Evolutionary conservation across 2,329 filamentous ascomycete genomes (phyloP).

Genomic region (Dothistroma septosporum): DNA sequence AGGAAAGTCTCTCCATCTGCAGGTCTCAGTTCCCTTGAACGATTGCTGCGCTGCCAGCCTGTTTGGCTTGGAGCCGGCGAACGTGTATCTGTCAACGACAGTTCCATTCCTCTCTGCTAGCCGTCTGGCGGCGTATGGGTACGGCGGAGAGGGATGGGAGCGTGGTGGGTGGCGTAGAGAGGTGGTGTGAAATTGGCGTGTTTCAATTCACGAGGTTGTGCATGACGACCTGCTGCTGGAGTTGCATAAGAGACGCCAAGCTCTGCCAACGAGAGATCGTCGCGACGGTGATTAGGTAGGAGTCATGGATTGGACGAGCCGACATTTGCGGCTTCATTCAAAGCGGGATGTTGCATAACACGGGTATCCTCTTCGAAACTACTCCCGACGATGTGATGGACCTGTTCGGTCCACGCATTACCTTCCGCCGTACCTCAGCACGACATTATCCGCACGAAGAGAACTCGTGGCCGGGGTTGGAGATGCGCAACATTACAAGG

Average conservation of each 20-base stretch:
- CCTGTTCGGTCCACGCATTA: neutral
- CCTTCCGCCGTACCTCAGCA: neutral
- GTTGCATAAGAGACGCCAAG: neutral
- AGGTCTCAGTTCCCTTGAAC: neutral
- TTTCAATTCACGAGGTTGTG: neutral
- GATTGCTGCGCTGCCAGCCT: neutral
- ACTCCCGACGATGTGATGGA: neutral
- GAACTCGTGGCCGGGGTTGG: constrained; percentile 4
- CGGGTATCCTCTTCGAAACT: neutral
- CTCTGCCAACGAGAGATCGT: neutral
- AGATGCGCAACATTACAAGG: constrained; percentile 2
- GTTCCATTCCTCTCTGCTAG: neutral
- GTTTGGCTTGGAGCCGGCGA: neutral
- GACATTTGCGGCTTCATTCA: neutral
- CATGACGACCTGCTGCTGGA: neutral
- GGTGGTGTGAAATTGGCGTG: neutral
- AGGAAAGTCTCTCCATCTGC: neutral
- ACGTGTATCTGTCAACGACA: neutral
- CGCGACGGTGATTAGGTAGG: neutral
- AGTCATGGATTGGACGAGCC: neutral
- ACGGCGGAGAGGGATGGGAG: neutral
- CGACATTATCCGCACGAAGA: neutral
- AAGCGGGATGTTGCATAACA: neutral
- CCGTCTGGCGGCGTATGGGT: neutral
- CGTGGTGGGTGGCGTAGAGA: neutral